A percentile compares a stretch with the other conserved stretches of the same genome.
phyloP scores from a whole-genome alignment of 345 rosid genomes.

The Gynandropsis gynandra region DNA sequence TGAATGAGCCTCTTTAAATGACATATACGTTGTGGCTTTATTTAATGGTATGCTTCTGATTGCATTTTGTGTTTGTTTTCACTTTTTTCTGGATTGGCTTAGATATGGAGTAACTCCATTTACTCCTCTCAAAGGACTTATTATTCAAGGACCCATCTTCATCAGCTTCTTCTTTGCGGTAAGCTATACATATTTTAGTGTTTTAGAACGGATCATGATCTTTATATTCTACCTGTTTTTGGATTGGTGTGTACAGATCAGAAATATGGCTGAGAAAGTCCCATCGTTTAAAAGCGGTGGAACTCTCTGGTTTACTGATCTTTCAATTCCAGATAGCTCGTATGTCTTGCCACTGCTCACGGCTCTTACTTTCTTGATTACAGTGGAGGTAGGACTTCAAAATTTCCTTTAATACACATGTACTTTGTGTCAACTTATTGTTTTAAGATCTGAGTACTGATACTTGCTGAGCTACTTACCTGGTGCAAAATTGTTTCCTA shows the following conservation, averaged over 20 bases:
- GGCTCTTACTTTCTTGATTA: constrained; percentile 41
- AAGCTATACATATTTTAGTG: constrained; percentile 19
- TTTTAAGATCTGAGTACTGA: constrained; percentile 1
- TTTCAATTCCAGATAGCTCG: constrained; percentile 49
- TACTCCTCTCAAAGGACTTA: constrained; percentile 53
- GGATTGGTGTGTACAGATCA: constrained; percentile 32
- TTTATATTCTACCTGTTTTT: constrained; percentile 1
- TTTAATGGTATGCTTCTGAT: constrained; percentile 10
- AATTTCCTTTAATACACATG: not conserved
- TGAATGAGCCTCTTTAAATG: not conserved
- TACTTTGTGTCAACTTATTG: constrained; percentile 4
- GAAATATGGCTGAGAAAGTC: constrained; percentile 67
- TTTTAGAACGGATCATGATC: constrained; percentile 5
- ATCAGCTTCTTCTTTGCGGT: constrained; percentile 63
- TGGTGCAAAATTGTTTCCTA: not conserved
- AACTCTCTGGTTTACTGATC: constrained; percentile 59
- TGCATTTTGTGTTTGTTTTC: not conserved
- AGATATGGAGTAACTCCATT: constrained; percentile 59
- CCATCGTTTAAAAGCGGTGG: constrained; percentile 67
- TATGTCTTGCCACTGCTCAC: constrained; percentile 55
- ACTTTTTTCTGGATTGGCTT: constrained; percentile 18
- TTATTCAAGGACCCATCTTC: constrained; percentile 66
- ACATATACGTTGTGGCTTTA: not conserved
- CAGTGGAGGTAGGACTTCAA: constrained; percentile 46
- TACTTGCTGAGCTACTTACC: not conserved